Evolutionary conservation across 352 stramenopile genomes (phyloP).

Genomic region (Saprolegnia parasitica): DNA sequence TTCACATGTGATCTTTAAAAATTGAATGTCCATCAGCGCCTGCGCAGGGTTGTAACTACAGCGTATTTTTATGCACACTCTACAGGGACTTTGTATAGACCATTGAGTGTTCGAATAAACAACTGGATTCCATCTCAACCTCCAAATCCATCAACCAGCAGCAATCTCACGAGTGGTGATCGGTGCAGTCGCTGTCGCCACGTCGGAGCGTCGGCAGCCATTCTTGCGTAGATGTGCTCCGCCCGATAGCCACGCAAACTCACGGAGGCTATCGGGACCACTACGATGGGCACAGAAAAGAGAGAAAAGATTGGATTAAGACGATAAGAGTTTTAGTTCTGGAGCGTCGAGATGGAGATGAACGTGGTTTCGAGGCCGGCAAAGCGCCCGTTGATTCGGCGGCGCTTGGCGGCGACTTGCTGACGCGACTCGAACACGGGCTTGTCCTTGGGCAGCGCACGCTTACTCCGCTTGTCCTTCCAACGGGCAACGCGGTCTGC

Average conservation of each 20-base stretch:
- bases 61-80: not conserved
- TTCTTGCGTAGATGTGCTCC: too few species aligned
- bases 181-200: too few species aligned
- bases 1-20: too few species aligned
- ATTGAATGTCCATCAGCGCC: not conserved
- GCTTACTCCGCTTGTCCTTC: slow-evolving; percentile 18
- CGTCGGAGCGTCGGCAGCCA: too few species aligned
- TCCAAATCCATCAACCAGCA: not conserved
- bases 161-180: not conserved
- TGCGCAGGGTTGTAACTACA: not conserved
- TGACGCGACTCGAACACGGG: slow-evolving; percentile 6
- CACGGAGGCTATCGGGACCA: not conserved
- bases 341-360: slow-evolving; percentile 18
- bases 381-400: slow-evolving; percentile 26
- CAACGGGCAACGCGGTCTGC: slow-evolving; percentile 17
- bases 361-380: slow-evolving; percentile 27
- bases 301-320: not conserved
- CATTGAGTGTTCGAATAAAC: not conserved
- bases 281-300: not conserved
- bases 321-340: not conserved
- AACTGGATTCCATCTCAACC: too few species aligned
- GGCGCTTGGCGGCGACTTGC: slow-evolving; percentile 22
- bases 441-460: not conserved
- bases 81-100: not conserved
- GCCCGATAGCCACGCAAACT: too few species aligned